These are phyloP conservation scores for Rosa multiflora DNA, from an alignment of 306 rosid genomes.

Conservation along the genomic window DNA sequence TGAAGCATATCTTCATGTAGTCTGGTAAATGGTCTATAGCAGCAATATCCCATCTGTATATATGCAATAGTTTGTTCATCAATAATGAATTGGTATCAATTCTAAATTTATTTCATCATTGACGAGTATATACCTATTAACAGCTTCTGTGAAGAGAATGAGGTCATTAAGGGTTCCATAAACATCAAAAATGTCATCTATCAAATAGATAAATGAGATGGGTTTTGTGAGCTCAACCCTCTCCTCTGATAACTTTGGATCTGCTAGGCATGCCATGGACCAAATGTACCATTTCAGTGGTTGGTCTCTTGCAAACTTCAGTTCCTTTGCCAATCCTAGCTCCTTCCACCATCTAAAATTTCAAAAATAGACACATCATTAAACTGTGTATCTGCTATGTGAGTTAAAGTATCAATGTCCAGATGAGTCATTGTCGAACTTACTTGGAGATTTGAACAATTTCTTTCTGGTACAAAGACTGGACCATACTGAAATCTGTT, in stretches of 20 bases:
- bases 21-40: conserved; percentile 45
- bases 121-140: conserved; percentile 36
- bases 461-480: conserved; percentile 37
- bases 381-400: background rate
- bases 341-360: conserved; percentile 59
- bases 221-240: conserved; percentile 70
- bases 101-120: background rate
- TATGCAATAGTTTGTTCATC: background rate
- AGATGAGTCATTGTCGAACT: background rate
- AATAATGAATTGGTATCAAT: background rate
- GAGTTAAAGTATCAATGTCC: background rate
- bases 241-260: conserved; percentile 47
- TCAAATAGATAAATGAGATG: conserved; percentile 56
- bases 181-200: conserved; percentile 69
- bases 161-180: conserved; percentile 61
- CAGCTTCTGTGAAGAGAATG: conserved; percentile 52
- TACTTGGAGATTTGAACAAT: conserved; percentile 44
- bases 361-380: background rate
- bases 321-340: conserved; percentile 49
- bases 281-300: conserved; percentile 74
- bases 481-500: conserved; percentile 38
- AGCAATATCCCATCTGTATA: conserved; percentile 55
- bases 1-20: conserved; percentile 56
- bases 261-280: conserved; percentile 50
- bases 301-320: conserved; percentile 54